These are phyloP conservation scores for Saposhnikovia divaricata DNA, from an alignment of 129 eudicot species.

Conservation along the genomic window DNA sequence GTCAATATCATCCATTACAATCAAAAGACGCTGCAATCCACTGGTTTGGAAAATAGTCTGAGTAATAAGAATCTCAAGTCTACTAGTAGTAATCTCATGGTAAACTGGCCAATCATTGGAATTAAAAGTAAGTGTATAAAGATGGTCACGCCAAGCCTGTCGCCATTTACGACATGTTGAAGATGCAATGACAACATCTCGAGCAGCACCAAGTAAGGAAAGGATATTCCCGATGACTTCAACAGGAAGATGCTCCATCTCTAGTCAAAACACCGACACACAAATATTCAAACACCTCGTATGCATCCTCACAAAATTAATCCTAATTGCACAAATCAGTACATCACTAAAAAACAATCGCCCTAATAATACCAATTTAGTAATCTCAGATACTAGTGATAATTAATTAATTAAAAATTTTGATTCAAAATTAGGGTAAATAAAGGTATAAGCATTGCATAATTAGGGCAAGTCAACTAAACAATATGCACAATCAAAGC, in stretches of 20 bases:
- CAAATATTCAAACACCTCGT: background rate
- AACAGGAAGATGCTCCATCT: conserved; percentile 81
- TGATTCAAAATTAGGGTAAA: background rate
- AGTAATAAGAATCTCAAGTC: conserved; percentile 71
- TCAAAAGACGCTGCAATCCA: conserved; percentile 65
- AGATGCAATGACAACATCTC: conserved; percentile 82
- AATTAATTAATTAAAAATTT: background rate
- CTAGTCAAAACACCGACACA: conserved; percentile 7
- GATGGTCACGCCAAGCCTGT: conserved; percentile 73
- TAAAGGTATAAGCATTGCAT: background rate
- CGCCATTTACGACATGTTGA: conserved; percentile 86
- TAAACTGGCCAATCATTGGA: conserved; percentile 79
- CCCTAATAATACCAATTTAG: background rate
- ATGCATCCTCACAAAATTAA: background rate
- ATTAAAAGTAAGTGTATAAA: conserved; percentile 60
- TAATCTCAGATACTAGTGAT: no score
- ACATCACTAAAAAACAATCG: background rate
- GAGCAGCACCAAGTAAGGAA: conserved; percentile 76
- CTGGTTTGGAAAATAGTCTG: conserved; percentile 78
- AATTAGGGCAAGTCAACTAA: no score
- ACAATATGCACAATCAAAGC: no score
- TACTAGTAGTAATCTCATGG: conserved; percentile 57
- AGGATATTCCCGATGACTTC: conserved; percentile 93
- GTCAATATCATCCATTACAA: conserved; percentile 83
- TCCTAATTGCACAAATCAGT: background rate